Conservation (phyloP, 2,329 filamentous ascomycete genomes). For the Fusarium dimerum region DNA sequence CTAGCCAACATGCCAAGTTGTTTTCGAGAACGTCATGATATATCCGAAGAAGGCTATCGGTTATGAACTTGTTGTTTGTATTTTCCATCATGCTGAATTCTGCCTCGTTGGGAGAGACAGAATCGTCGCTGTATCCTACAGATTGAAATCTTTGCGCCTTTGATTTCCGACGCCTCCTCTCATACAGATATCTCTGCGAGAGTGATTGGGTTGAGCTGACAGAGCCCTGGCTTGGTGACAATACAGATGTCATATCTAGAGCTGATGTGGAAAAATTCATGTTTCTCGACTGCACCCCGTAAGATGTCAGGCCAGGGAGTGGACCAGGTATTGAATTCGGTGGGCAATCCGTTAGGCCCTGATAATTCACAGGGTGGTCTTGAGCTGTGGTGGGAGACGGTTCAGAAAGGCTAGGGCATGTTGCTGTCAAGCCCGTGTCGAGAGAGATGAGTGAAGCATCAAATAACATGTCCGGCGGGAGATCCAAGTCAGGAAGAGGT, state of each 20-base stretch:
- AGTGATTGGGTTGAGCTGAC: not conserved
- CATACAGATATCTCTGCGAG: not conserved
- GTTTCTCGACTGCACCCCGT: not conserved
- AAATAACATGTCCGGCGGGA: not conserved
- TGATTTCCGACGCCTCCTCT: not conserved
- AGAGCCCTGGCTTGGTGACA: not conserved
- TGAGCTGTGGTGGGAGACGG: not conserved
- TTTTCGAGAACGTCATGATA: conserved; percentile 29
- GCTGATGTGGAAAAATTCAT: not conserved
- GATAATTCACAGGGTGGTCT: not conserved
- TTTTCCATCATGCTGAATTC: conserved; percentile 27
- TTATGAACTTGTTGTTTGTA: conserved; percentile 26
- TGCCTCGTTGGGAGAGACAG: conserved; percentile 18
- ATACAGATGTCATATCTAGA: not conserved
- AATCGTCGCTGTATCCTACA: not conserved
- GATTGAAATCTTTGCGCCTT: not conserved
- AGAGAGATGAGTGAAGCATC: conserved; percentile 1
- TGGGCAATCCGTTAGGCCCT: not conserved
- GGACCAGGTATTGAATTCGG: not conserved
- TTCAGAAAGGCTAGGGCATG: not conserved
- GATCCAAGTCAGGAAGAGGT: conserved; percentile 12
- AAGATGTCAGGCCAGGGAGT: not conserved
- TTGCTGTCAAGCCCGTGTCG: not conserved
- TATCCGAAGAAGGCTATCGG: conserved; percentile 24
- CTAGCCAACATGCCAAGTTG: conserved; percentile 28